phyloP scores from a whole-genome alignment of 306 rosid species.

The Castanea sativa region DNA sequence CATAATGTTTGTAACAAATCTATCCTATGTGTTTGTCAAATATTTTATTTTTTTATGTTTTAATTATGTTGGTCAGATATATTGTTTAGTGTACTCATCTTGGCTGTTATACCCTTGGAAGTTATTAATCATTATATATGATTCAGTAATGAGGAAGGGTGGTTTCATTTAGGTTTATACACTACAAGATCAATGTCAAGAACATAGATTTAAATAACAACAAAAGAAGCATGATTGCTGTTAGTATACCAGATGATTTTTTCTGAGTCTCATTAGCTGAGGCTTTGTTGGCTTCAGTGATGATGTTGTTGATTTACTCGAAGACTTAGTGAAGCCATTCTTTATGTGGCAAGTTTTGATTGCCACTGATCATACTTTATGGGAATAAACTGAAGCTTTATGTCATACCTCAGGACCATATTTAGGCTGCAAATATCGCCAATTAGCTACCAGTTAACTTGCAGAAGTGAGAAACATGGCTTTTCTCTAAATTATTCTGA shows the following conservation, averaged over 20 bases:
- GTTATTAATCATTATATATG: neutral
- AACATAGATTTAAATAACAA: neutral
- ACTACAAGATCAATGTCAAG: neutral
- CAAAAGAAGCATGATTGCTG: neutral
- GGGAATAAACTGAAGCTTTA: neutral
- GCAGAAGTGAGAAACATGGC: neutral
- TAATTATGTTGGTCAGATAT: neutral
- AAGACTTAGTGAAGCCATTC: neutral
- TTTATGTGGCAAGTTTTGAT: neutral
- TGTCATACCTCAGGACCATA: neutral
- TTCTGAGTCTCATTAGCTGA: neutral
- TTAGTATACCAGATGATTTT: neutral
- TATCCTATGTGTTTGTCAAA: too few relatives aligned
- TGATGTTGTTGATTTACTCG: neutral
- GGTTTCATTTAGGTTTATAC: neutral
- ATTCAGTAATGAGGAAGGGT: neutral
- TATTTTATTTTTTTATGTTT: neutral
- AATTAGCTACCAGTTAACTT: neutral
- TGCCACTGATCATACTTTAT: neutral
- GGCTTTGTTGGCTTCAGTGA: neutral
- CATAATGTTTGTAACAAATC: neutral
- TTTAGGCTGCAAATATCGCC: neutral
- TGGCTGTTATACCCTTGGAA: neutral
- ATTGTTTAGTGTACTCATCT: neutral
- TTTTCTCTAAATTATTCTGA: neutral